Evolutionary conservation across 495 filamentous ascomycete genomes (phyloP), one percentile per base, ranked within the genome.

Genomic region (Penicillium ochrochloron): DNA sequence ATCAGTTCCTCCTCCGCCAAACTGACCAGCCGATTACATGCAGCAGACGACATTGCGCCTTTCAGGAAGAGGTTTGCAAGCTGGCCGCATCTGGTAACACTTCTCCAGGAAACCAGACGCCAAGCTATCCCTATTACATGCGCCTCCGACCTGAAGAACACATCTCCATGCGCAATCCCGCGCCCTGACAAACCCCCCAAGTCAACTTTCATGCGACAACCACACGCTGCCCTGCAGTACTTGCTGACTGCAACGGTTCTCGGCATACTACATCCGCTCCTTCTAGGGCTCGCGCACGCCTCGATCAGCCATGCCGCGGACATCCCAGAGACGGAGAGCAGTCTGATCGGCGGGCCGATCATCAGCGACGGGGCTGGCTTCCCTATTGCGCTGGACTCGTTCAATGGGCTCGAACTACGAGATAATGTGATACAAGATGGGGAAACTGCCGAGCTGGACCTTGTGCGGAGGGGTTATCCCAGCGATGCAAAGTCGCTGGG

Each of bases 171-270:
- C 57, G 27, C 60, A 51, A 60, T 60, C 27, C 31, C 59, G 51
- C 54, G 41, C 53, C 39, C 57, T 31, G 5, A 17, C 7, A 44
- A 44, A 48, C 48, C 60, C 42, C 60, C 39, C 37, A 44, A 52
- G 42, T 63, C 58, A 35, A 64, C 58, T 55, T 69, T 75, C 72
- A 91, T 91, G 88, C 86, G 78, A 73, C 79, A 72, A 35, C 82
- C 86, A 69, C 80, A 85, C 66, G 85, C 84, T 71, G 85, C 83
- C 64, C 78, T 90, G 64, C 89, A 90, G 82, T 89, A 86, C 76
- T 87, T 86, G 66, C 77, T 93, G 66, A 85, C 83, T 73, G 88
- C 89, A 70, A 89, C 85, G 35, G 66, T 88, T 63, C 74, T 83
- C 71, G 84, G 85, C 44, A 83, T 85, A 34, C 71, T 84, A 50